Evolutionary conservation across 768 basidiomycete genomes (phyloP).

Genomic region (Trametes villosa): DNA sequence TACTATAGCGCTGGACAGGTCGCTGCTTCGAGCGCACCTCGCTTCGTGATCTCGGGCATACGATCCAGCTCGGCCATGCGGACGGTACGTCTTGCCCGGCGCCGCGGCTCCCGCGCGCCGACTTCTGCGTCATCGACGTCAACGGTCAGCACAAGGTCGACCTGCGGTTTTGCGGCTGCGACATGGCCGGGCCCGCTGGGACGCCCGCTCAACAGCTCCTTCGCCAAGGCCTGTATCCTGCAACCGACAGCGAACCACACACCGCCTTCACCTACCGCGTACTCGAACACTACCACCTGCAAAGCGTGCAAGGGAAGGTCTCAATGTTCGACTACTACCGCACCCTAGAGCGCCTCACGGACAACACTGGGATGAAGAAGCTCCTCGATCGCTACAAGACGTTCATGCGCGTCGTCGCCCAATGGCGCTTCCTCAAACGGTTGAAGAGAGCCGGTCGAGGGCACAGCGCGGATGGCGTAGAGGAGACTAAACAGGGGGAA

Average conservation of each 20-base stretch:
- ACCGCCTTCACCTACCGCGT: conserved; percentile 1
- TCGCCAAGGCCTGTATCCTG: neutral
- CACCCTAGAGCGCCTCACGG: conserved; percentile 27
- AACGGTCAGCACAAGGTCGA: neutral
- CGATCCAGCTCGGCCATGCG: conserved; percentile 2
- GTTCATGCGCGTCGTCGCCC: conserved; percentile 18
- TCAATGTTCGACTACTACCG: conserved; percentile 40
- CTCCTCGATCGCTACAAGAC: conserved; percentile 22
- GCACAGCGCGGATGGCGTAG: conserved; percentile 21
- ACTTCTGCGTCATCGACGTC: conserved; percentile 6
- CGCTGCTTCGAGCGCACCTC: neutral
- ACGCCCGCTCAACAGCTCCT: neutral
- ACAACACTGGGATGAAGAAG: conserved; percentile 34
- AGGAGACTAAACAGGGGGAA: conserved; percentile 12
- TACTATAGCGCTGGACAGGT: no score
- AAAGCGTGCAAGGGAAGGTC: conserved; percentile 39
- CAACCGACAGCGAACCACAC: neutral
- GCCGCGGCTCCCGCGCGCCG: neutral
- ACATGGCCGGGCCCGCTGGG: neutral
- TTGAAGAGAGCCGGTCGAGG: conserved; percentile 28
- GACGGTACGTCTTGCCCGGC: neutral
- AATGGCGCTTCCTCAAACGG: conserved; percentile 25
- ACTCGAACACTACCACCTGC: conserved; percentile 30
- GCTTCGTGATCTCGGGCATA: neutral
- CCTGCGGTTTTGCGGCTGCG: conserved; percentile 3